phyloP scores from a whole-genome alignment of 352 stramenopile genomes.

The Plasmopara viticola region DNA sequence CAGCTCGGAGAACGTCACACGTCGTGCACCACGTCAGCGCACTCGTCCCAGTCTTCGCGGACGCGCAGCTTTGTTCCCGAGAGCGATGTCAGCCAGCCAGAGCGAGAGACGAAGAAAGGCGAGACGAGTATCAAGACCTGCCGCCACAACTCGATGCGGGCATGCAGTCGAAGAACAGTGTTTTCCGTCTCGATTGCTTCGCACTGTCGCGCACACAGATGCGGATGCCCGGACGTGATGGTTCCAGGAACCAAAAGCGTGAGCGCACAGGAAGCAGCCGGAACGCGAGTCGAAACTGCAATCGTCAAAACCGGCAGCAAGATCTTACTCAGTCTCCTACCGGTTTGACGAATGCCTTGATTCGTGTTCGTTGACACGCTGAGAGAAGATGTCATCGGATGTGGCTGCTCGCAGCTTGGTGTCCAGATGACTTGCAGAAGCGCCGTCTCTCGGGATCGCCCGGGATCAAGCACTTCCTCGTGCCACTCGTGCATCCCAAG shows the following conservation, averaged over 20 bases:
- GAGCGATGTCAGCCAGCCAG: not conserved
- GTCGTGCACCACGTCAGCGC: not conserved
- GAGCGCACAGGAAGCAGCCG: conserved; percentile 5
- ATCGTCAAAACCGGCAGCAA: conserved; percentile 9
- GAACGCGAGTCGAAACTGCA: conserved; percentile 4
- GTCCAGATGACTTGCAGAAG: conserved; percentile 1
- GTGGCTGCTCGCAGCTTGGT: not conserved
- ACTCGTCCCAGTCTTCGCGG: not conserved
- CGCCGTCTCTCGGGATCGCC: not conserved
- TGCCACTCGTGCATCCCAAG: conserved; percentile 1
- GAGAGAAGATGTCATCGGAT: conserved; percentile 5
- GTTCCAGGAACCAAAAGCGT: conserved; percentile 2
- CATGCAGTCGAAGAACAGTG: conserved; percentile 8
- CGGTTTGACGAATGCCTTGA: conserved; percentile 1
- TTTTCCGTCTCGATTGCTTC: not conserved
- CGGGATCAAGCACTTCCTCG: not conserved
- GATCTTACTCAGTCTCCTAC: conserved; percentile 6
- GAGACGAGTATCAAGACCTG: not conserved
- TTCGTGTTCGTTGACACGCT: conserved; percentile 1
- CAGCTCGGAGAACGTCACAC: not conserved
- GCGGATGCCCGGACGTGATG: not conserved
- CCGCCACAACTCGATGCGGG: not conserved
- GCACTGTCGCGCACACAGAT: not conserved
- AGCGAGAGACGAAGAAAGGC: not conserved
- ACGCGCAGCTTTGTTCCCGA: not conserved